Percentiles rank a stretch among this genome's conserved stretches.
Evolutionary conservation across 805 yeast species (phyloP).

Genomic region (Kodamaea hsintzibuensis): DNA sequence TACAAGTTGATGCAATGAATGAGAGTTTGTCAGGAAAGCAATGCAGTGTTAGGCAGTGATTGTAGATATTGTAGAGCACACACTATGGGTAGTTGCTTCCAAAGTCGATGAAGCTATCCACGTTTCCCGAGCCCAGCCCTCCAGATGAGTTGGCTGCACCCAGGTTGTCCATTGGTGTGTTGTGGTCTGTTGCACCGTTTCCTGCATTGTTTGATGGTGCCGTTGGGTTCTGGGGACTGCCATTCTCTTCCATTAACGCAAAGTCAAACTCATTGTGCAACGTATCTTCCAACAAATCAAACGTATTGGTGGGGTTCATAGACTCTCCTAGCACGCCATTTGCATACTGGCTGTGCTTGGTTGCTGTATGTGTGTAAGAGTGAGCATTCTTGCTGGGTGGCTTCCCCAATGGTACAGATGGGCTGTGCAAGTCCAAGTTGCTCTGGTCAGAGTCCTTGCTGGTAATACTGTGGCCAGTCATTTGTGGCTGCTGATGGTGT

Average conservation of each 20-base stretch:
- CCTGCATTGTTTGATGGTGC: conserved; percentile 8
- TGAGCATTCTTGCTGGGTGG: conserved; percentile 12
- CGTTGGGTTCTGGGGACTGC: conserved; percentile 8
- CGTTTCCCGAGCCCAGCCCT: conserved; percentile 16
- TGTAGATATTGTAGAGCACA: background rate
- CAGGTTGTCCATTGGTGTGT: conserved; percentile 10
- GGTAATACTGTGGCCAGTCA: conserved; percentile 5
- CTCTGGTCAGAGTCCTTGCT: conserved; percentile 3
- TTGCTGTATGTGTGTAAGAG: conserved; percentile 14
- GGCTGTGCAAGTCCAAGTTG: conserved; percentile 7
- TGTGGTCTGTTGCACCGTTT: conserved; percentile 4
- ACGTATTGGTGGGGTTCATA: conserved; percentile 7
- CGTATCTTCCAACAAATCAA: conserved; percentile 7
- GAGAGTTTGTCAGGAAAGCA: background rate
- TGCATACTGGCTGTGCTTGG: conserved; percentile 7
- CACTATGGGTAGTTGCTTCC: conserved; percentile 9
- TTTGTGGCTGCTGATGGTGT: conserved; percentile 1
- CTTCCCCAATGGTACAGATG: conserved; percentile 12
- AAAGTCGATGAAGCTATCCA: conserved; percentile 24
- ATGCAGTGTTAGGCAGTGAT: background rate
- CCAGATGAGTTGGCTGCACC: conserved; percentile 9
- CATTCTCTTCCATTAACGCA: conserved; percentile 10
- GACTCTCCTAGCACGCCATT: background rate
- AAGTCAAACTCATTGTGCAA: conserved; percentile 12
- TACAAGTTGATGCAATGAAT: background rate